phyloP scores from a whole-genome alignment of 2,329 filamentous ascomycete species.

The Fusarium tuaranense region DNA sequence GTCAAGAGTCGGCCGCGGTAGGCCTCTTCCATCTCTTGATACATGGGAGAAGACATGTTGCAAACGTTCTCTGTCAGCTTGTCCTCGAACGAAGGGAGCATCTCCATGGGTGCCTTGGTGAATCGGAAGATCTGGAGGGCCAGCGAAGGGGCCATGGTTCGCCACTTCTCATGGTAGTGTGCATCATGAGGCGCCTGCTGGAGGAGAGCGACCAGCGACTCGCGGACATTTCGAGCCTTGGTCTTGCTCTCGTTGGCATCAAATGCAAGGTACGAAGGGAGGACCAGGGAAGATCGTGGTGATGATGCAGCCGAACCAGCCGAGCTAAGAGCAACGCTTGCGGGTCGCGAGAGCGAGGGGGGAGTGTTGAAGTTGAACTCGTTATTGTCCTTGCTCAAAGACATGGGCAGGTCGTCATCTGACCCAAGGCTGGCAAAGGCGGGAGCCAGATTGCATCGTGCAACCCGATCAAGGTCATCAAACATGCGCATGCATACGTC shows the following conservation, averaged over 20 bases:
- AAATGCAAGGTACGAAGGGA: conserved; percentile 53
- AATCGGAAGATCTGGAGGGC: conserved; percentile 70
- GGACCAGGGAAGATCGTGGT: conserved; percentile 59
- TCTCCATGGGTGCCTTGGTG: conserved; percentile 62
- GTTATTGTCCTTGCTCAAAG: conserved; percentile 46
- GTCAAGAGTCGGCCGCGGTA: conserved; percentile 63
- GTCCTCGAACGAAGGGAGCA: conserved; percentile 62
- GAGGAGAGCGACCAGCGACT: conserved; percentile 65
- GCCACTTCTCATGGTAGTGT: conserved; percentile 62
- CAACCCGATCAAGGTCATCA: conserved; percentile 63
- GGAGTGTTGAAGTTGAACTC: conserved; percentile 63
- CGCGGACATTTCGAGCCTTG: conserved; percentile 63
- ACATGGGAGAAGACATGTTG: conserved; percentile 57
- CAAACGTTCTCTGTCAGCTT: conserved; percentile 60
- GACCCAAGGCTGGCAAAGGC: conserved; percentile 38
- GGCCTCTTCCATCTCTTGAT: conserved; percentile 61
- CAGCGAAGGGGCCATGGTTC: conserved; percentile 63
- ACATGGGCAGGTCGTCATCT: conserved; percentile 41
- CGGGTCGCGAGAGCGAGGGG: conserved; percentile 59
- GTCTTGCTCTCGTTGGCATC: conserved; percentile 56
- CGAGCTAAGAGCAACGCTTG: conserved; percentile 64
- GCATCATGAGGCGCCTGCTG: conserved; percentile 61
- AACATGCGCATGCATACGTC: conserved; percentile 73
- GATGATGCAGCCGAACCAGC: conserved; percentile 63
- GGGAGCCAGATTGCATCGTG: conserved; percentile 48